These are phyloP conservation scores for Phytophthora hibernalis DNA, from an alignment of 352 stramenopile genomes.

Conservation along the genomic window DNA sequence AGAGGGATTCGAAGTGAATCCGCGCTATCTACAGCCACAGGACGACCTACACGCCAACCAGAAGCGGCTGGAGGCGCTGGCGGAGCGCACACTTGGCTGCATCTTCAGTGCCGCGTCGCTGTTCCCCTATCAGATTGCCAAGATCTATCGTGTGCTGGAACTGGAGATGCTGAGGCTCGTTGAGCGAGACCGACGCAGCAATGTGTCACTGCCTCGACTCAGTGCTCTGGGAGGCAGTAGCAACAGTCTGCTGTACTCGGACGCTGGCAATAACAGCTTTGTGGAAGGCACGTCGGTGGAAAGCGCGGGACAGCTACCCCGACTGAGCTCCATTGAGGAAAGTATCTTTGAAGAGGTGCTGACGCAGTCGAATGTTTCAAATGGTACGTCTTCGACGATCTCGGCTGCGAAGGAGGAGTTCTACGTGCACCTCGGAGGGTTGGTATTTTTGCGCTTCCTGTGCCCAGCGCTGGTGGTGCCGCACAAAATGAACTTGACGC, in stretches of 20 bases:
- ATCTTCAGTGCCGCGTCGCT: slow-evolving; percentile 58
- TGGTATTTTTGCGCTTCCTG: slow-evolving; percentile 83
- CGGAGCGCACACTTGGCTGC: slow-evolving; percentile 53
- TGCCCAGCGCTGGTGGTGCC: slow-evolving; percentile 80
- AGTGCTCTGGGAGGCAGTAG: slow-evolving; percentile 60
- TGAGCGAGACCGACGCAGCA: slow-evolving; percentile 63
- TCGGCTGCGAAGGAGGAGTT: slow-evolving; percentile 70
- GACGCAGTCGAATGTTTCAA: slow-evolving; percentile 30
- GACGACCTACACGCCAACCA: slow-evolving; percentile 66
- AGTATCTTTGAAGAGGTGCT: slow-evolving; percentile 46
- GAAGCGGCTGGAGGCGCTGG: slow-evolving; percentile 56
- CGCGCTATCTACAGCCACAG: slow-evolving; percentile 43
- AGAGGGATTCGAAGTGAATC: slow-evolving; percentile 75
- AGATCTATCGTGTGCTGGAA: slow-evolving; percentile 79
- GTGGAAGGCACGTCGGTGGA: slow-evolving; percentile 46
- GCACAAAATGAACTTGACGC: slow-evolving; percentile 75
- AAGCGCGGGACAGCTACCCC: slow-evolving; percentile 43
- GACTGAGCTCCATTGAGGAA: slow-evolving; percentile 64
- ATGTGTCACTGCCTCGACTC: slow-evolving; percentile 52
- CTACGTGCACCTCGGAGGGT: slow-evolving; percentile 74
- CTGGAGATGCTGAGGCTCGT: slow-evolving; percentile 77
- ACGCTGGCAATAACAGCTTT: slow-evolving; percentile 38
- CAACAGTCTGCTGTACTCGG: slow-evolving; percentile 29
- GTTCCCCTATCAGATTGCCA: slow-evolving; percentile 81
- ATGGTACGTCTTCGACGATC: slow-evolving; percentile 27